phyloP scores from a whole-genome alignment of 768 basidiomycete genomes.

The Leccinum variicolor region DNA sequence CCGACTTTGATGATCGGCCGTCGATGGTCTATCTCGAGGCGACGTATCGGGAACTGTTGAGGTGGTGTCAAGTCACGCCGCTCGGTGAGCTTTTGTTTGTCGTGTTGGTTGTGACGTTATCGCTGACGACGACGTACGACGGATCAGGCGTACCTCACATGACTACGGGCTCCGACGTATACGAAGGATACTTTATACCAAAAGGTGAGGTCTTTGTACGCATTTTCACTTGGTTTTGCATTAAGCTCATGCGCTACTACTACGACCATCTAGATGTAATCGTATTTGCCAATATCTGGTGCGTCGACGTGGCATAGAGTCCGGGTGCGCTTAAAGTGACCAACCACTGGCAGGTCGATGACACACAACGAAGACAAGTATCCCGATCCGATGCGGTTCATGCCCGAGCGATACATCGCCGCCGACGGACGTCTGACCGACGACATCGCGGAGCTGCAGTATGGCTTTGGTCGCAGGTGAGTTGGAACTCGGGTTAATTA shows the following conservation, averaged over 20 bases:
- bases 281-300: conserved; percentile 16
- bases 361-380: conserved; percentile 22
- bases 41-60: conserved; percentile 17
- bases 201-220: conserved; percentile 11
- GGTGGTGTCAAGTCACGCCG: conserved; percentile 25
- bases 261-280: conserved; percentile 20
- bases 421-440: conserved; percentile 16
- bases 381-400: conserved; percentile 19
- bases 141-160: conserved; percentile 29
- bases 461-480: conserved; percentile 25
- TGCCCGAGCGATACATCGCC: conserved; percentile 19
- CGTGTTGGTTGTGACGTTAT: neutral
- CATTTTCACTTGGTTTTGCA: neutral
- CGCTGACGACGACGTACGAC: neutral
- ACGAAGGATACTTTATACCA: conserved; percentile 17
- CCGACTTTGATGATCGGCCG: conserved; percentile 17
- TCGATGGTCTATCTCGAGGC: conserved; percentile 27
- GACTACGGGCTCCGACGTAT: conserved; percentile 13
- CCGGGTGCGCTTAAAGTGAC: no score
- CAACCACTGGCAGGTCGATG: conserved; percentile 21
- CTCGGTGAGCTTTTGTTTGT: conserved; percentile 13
- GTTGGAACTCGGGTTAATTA: neutral
- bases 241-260: neutral
- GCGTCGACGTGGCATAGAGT: neutral
- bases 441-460: conserved; percentile 17